Percentiles rank a stretch among this genome's conserved stretches.
phyloP scores from a whole-genome alignment of 2,329 filamentous ascomycete species.

The Verticillium longisporum region DNA sequence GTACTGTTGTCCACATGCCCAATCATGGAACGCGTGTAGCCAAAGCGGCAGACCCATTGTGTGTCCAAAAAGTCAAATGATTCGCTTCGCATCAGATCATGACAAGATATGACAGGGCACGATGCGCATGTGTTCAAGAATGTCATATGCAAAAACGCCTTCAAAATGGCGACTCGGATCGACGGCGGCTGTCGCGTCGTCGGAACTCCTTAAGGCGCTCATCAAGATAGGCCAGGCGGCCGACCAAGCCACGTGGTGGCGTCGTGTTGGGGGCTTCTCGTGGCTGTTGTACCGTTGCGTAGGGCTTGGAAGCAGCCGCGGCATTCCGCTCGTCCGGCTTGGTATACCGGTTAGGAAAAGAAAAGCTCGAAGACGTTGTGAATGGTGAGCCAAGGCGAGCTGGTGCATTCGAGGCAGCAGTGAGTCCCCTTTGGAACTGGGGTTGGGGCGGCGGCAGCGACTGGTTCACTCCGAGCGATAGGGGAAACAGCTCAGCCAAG shows the following conservation, averaged over 20 bases:
- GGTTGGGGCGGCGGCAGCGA: not conserved
- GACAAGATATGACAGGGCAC: not conserved
- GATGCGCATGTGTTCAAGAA: constrained; percentile 7
- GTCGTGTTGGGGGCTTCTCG: constrained; percentile 24
- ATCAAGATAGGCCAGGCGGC: constrained; percentile 51
- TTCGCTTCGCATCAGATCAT: constrained; percentile 1
- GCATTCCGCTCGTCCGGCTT: constrained; percentile 38
- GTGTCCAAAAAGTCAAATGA: not conserved
- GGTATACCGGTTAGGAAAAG: constrained; percentile 52
- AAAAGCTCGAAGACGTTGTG: constrained; percentile 42
- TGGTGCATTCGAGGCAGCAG: constrained; percentile 27
- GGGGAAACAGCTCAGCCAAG: constrained; percentile 30
- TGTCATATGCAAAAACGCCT: constrained; percentile 14
- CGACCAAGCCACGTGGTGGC: constrained; percentile 36
- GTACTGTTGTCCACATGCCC: not conserved
- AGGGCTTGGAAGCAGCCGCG: constrained; percentile 40
- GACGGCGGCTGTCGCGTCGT: constrained; percentile 33
- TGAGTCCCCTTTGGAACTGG: not conserved
- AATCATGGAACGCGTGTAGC: not conserved
- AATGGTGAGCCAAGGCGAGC: constrained; percentile 56
- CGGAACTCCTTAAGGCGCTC: constrained; percentile 49
- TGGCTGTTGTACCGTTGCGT: constrained; percentile 50
- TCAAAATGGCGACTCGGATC: constrained; percentile 45
- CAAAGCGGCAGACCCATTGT: not conserved
- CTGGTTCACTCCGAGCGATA: not conserved